Conservation (phyloP, 345 rosid genomes). For the Populus ilicifolia region DNA sequence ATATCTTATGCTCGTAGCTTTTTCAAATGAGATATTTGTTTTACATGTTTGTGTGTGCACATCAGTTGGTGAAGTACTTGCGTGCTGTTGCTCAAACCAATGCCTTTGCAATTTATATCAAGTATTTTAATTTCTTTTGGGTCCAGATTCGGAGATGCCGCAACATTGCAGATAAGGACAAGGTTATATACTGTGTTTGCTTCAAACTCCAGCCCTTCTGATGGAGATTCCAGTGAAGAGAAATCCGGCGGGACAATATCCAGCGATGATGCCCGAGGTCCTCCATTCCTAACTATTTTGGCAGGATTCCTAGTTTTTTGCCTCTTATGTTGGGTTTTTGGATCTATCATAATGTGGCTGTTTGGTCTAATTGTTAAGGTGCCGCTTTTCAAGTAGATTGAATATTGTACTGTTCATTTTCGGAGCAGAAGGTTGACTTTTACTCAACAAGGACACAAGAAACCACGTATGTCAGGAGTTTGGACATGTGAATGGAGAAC, state of each 20-base stretch:
- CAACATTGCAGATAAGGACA: background rate
- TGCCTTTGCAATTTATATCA: too few species aligned
- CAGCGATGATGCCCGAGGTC: conserved; percentile 17
- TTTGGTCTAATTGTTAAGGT: conserved; percentile 11
- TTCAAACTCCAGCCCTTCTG: conserved; percentile 19
- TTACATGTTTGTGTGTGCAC: too few species aligned
- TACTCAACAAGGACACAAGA: too few species aligned
- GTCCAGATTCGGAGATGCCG: conserved; percentile 6
- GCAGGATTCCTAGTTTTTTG: conserved; percentile 25
- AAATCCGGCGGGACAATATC: background rate
- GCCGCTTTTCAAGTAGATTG: conserved; percentile 1
- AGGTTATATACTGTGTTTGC: conserved; percentile 11
- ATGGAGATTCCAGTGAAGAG: conserved; percentile 7
- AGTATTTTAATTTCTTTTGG: background rate
- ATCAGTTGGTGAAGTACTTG: too few species aligned
- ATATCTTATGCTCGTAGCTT: too few species aligned
- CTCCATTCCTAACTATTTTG: conserved; percentile 33
- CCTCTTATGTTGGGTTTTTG: conserved; percentile 26
- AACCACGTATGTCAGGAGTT: too few species aligned
- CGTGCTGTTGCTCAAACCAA: background rate
- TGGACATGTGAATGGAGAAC: too few species aligned
- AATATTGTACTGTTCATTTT: background rate
- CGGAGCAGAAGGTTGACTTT: background rate
- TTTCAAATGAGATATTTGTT: too few species aligned
- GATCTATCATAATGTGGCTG: conserved; percentile 23